Evolutionary conservation across 1,139 yeast genomes (phyloP), one percentile per base, ranked within the genome.

Genomic region (Candida pseudoviswanathii): DNA sequence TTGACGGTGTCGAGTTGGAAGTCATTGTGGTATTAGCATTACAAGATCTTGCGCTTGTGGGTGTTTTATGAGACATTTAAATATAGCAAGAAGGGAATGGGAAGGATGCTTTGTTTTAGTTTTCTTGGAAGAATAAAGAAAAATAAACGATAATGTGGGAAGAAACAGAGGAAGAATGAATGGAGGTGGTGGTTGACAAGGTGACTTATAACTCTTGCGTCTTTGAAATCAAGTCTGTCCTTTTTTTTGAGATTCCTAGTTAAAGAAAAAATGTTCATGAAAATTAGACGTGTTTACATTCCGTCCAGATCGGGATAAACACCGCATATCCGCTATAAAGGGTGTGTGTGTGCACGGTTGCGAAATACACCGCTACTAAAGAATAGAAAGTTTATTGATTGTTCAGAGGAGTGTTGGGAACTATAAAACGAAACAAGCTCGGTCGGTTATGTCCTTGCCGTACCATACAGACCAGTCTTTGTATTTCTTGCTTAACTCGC

Each of bases 371-470:
- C 27, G n/a, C 24, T 11, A 41, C 8, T n/a, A 22, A 30, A 41
- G 5, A 41, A 30, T 22, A 31, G 24, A 22, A 34, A n/a, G 4
- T 7, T 4, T 6, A 16, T 16, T 21, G 8, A 34, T 16, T 16
- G 22, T 16, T 21, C 27, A 41, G 8, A 30, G 45, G 16, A 32
- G 34, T 38, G 9, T 46, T 16, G 16, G 16, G 16, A 16, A 16
- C 16, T 52, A 52, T 47, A 55, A 49, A 34, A 53, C 54, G 43
- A 60, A 60, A 51, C 75, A 70, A 3, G 77, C 83, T 52, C 70
- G 73, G 54, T 86, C 94, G 5, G 89, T 75, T 1, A 82, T 80
- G 62, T 89, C 96, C 46, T 76, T 78, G 0, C 88, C 90, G 59
- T 81, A 89, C 79, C 83, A 77, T 2, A 86, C 67, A 8, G 72